Evolutionary conservation across 495 filamentous ascomycete genomes (phyloP).

Genomic region (Xylaria cubensis): DNA sequence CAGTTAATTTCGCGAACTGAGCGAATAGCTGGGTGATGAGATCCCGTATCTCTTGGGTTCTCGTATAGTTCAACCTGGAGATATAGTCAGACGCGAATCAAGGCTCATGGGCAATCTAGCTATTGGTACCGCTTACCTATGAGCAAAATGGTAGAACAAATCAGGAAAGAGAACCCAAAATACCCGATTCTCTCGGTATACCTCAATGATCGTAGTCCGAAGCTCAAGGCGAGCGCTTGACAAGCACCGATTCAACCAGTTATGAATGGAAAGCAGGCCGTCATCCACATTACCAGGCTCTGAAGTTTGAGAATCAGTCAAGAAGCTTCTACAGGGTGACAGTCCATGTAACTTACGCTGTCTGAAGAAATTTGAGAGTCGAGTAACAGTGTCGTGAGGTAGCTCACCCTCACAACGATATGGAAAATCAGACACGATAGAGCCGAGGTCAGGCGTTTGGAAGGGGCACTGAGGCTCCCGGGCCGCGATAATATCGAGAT

Average conservation of each 20-base stretch:
- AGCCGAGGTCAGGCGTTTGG: slow-evolving; percentile 17
- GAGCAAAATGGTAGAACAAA: slow-evolving; percentile 33
- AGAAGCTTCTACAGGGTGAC: slow-evolving; percentile 18
- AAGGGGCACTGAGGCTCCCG: slow-evolving; percentile 7
- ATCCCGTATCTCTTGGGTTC: slow-evolving; percentile 34
- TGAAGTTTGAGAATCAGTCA: slow-evolving; percentile 31
- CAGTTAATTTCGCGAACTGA: slow-evolving; percentile 36
- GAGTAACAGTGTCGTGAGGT: slow-evolving; percentile 44
- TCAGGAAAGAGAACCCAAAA: slow-evolving; percentile 41
- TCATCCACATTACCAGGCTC: slow-evolving; percentile 48
- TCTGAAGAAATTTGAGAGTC: slow-evolving; percentile 46
- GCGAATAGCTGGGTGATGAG: slow-evolving; percentile 32
- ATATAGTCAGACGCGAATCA: neutral
- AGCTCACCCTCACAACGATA: slow-evolving; percentile 49
- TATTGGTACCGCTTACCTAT: slow-evolving; percentile 30
- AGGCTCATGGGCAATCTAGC: neutral
- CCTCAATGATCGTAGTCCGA: slow-evolving; percentile 38
- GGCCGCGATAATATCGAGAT: slow-evolving; percentile 39
- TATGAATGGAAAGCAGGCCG: slow-evolving; percentile 44
- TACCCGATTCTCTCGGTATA: slow-evolving; percentile 45
- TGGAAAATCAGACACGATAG: slow-evolving; percentile 46
- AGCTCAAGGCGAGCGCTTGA: slow-evolving; percentile 35
- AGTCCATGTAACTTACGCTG: slow-evolving; percentile 41
- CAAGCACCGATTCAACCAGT: slow-evolving; percentile 55
- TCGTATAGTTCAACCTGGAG: slow-evolving; percentile 30